Percentiles rank a stretch among this genome's conserved stretches.
These are phyloP conservation scores for Dillenia suffruticosa DNA, from an alignment of 164 flowering plant species.

Conservation along the genomic window DNA sequence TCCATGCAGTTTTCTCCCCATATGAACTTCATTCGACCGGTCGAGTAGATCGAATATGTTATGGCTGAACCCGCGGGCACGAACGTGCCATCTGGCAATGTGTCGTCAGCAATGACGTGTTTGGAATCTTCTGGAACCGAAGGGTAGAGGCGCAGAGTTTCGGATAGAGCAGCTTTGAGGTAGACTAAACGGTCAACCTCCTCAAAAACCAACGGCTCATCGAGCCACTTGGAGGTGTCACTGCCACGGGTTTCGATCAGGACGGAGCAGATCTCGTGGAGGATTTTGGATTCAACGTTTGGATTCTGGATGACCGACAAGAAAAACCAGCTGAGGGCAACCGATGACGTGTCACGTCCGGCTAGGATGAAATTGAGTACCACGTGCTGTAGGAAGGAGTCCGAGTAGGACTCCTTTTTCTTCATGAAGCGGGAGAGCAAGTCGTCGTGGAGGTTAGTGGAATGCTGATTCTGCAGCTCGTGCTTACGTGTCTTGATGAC, in stretches of 20 bases:
- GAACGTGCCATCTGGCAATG: constrained; percentile 53
- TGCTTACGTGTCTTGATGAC: constrained; percentile 55
- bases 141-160: constrained; percentile 58
- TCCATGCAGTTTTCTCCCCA: constrained; percentile 67
- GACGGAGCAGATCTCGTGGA: constrained; percentile 45
- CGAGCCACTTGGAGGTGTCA: constrained; percentile 38
- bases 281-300: constrained; percentile 31
- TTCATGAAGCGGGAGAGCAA: constrained; percentile 43
- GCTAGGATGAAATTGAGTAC: constrained; percentile 49
- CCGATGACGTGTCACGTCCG: constrained; percentile 49
- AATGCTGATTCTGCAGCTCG: constrained; percentile 34
- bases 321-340: constrained; percentile 40
- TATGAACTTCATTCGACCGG: constrained; percentile 46
- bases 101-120: constrained; percentile 48
- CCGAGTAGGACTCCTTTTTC: constrained; percentile 35
- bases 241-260: constrained; percentile 51
- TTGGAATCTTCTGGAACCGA: constrained; percentile 75
- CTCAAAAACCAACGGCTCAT: constrained; percentile 52
- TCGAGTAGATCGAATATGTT: constrained; percentile 62
- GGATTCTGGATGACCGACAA: constrained; percentile 25
- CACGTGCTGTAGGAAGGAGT: constrained; percentile 36
- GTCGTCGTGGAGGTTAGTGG: constrained; percentile 38
- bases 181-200: constrained; percentile 60
- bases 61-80: constrained; percentile 63
- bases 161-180: constrained; percentile 58